Percentiles rank a stretch among this genome's conserved stretches.
Evolutionary conservation across 495 filamentous ascomycete species (phyloP).

Genomic region (Hypoxylon perforatum): DNA sequence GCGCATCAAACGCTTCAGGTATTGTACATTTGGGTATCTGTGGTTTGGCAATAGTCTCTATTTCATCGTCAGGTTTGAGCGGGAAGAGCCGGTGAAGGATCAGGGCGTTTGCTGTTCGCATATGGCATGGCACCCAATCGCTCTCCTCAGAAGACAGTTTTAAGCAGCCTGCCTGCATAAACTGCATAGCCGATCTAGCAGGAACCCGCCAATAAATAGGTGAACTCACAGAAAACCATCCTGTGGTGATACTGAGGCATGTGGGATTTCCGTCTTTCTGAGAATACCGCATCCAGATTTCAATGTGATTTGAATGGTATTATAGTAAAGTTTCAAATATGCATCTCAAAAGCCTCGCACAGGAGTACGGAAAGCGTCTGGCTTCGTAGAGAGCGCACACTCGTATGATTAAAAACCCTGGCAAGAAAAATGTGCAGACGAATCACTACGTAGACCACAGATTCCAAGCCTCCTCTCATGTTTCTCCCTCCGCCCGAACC

Average conservation of each 20-base stretch:
- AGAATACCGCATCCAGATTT: neutral
- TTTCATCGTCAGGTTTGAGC: neutral
- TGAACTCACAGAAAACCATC: neutral
- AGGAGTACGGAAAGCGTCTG: slow-evolving; percentile 11
- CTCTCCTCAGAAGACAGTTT: slow-evolving; percentile 1
- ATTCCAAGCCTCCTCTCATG: slow-evolving; percentile 11
- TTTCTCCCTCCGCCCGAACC: slow-evolving; percentile 9
- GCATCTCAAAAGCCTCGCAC: slow-evolving; percentile 3
- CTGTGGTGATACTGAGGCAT: neutral
- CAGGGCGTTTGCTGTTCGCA: neutral
- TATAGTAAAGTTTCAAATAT: neutral
- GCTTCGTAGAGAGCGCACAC: slow-evolving; percentile 31
- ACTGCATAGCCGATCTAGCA: too few species aligned
- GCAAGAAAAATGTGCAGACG: slow-evolving; percentile 26
- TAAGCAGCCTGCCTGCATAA: slow-evolving; percentile 19
- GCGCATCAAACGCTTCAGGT: neutral
- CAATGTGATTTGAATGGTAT: neutral
- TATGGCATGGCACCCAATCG: slow-evolving; percentile 7
- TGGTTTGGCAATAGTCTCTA: neutral
- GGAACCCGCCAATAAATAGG: neutral
- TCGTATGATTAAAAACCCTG: slow-evolving; percentile 35
- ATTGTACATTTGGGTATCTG: too few species aligned
- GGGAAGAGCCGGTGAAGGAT: too few species aligned
- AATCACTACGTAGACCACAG: slow-evolving; percentile 26
- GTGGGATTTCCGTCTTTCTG: neutral